A percentile compares a stretch with the other conserved stretches of the same genome.
These are phyloP conservation scores for Plasmodium reichenowi DNA, from an alignment of 169 alveolate species.

Conservation along the genomic window DNA sequence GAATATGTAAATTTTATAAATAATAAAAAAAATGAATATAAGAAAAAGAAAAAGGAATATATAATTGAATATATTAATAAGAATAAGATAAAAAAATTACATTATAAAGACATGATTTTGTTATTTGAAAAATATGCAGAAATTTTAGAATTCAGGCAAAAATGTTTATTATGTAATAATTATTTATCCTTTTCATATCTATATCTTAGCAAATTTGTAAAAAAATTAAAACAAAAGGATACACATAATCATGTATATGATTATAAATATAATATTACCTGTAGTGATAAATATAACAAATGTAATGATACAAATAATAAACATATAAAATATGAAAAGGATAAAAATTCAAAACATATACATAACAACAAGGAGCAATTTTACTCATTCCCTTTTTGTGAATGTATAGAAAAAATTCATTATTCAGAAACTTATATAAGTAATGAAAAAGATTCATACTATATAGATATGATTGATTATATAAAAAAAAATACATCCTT, in stretches of 20 bases:
- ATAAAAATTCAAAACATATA: neutral
- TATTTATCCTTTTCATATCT: conserved; percentile 46
- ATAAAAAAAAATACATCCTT: conserved; percentile 33
- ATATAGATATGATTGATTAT: conserved; percentile 57
- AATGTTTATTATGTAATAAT: conserved; percentile 60
- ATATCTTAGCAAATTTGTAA: conserved; percentile 15
- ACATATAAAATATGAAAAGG: neutral
- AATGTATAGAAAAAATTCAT: conserved; percentile 59
- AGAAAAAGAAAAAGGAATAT: conserved; percentile 67
- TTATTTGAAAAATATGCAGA: conserved; percentile 46
- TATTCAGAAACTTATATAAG: conserved; percentile 48
- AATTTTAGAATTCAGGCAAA: conserved; percentile 44
- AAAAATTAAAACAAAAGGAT: neutral
- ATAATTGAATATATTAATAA: conserved; percentile 62
- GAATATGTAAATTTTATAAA: conserved; percentile 60
- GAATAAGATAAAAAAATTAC: conserved; percentile 43
- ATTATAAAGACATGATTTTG: conserved; percentile 55
- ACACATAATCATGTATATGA: neutral
- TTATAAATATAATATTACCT: neutral
- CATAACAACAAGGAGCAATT: neutral
- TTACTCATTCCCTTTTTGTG: conserved; percentile 23
- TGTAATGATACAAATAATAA: neutral
- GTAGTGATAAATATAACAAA: neutral
- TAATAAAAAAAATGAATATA: conserved; percentile 63
- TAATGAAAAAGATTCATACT: conserved; percentile 31